Base-by-base conservation (phyloP, 2,329 filamentous ascomycete species). In the Cercospora sp. region DNA sequence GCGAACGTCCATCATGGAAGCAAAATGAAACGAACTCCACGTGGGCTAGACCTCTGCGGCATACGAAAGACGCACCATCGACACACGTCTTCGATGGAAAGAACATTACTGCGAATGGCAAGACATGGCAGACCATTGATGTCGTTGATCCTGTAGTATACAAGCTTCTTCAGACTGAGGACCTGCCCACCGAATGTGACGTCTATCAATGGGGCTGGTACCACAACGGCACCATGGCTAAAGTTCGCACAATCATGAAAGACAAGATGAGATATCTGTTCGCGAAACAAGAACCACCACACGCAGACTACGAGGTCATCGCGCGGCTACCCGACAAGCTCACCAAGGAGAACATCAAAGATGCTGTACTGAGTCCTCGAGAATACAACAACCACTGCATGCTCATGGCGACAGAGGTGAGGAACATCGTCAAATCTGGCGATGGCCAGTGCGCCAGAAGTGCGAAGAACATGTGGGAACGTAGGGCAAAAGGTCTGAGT, bases 101-200 rank as follows among this genome's bases (percentile, higher is more conserved):
- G 68, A 86, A 85, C 2, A 88, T 94, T 65, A 88, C 88, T 16
- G 86, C 87, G 1, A 93, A 97, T 75, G 93, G 93, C 45, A 95
- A 95, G 75, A 90, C 95, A 61, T 99, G 93, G 91, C 95, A 98
- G 82, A 87, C 96, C 28, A 97, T 93, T 81, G 95, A 99, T 78
- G 90, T 98, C 65, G 90, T 88, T 0, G 94, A 98, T 74, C 91
- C 93, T 0, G 77, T 94, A 1, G 83, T 98, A 1, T 82, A 83
- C 0, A 79, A 83, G 10, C 81, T 97, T 3, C 84, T 97, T 45
- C 85, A 89, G 21, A 86, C 87, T 0, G 83, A 89, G 0, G 84
- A 88, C 5, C 76, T 84, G 2, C 78, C 80, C 37, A 71, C 71
- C 3, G 80, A 81, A 3, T 83, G 81, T 63, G 83, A 86, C 66